Evolutionary conservation across 768 basidiomycete species (phyloP), one percentile per base, ranked within the genome.

Genomic region (Trametes coccinea): DNA sequence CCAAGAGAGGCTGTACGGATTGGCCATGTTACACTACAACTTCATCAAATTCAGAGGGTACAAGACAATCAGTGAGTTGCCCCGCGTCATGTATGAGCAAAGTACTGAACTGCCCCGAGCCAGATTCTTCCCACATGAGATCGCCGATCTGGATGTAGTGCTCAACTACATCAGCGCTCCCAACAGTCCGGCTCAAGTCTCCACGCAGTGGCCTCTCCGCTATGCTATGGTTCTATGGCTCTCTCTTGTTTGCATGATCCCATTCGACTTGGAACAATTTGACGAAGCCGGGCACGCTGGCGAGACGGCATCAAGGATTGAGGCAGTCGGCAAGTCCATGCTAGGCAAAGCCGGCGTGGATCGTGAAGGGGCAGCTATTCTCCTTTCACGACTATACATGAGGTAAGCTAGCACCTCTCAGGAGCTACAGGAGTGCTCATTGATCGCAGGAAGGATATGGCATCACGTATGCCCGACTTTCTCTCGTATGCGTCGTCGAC

Each of bases 61-160:
- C 74, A 98, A 98, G 77, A 88, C 88, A 0, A 90, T 96, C 76
- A 86, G 96, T 64, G 10, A 10, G 58, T 96, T 67, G 88, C 55
- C 37, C 22, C 22, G 22, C 22, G 11, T 37, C 34, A 6, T 37
- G 34, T 37, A 30, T 16, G 4, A 13, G n/a, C 43, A 16, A 7
- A 22, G 30, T 46, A 30, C 34, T 58, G 29, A 60, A 49, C 54
- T 40, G 37, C 29, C 64, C 13, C 59, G 70, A 99, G 96, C 90
- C 63, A 87, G 92, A 64, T 95, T 90, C 74, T 97, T 99, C 71
- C 96, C 96, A 44, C 96, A 98, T 70, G 89, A 93, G 69, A 82
- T 97, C 39, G 79, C 84, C 1, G 93, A 96, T 73, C 80, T 98
- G 3, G 82, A 86, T 0, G 81, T 92, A 52, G 89, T 88, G 0